phyloP scores from a whole-genome alignment of 306 rosid genomes.

The Dryas alaskensis region DNA sequence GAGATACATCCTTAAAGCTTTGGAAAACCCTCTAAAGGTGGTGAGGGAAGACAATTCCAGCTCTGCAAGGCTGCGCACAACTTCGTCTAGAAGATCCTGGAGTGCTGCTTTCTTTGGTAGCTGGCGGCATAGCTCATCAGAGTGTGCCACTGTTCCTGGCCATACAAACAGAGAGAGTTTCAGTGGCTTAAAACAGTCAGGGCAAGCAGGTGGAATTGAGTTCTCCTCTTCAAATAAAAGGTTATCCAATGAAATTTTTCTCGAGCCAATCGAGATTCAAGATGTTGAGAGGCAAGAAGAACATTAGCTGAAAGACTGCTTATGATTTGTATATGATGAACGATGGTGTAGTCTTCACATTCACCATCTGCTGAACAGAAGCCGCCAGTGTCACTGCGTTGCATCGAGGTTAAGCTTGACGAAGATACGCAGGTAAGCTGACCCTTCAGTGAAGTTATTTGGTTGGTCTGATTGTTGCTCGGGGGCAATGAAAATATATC shows the following conservation, averaged over 20 bases:
- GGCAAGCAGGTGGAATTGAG: slow-evolving; percentile 60
- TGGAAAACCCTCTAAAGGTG: slow-evolving; percentile 91
- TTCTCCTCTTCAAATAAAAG: slow-evolving; percentile 74
- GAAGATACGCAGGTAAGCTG: not conserved
- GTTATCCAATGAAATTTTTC: slow-evolving; percentile 79
- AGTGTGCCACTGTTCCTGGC: slow-evolving; percentile 42
- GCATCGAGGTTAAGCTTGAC: slow-evolving; percentile 1
- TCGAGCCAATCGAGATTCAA: slow-evolving; percentile 74
- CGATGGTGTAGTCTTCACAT: not conserved
- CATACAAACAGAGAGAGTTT: slow-evolving; percentile 41
- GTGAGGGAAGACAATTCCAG: slow-evolving; percentile 77
- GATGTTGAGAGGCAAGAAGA: slow-evolving; percentile 54
- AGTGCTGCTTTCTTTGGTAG: slow-evolving; percentile 76
- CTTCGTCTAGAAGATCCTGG: slow-evolving; percentile 89
- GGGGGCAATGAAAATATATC: not conserved
- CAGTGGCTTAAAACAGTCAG: slow-evolving; percentile 56
- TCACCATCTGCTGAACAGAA: not conserved
- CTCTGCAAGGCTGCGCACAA: slow-evolving; percentile 71
- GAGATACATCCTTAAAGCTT: slow-evolving; percentile 77
- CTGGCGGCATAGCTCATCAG: slow-evolving; percentile 90
- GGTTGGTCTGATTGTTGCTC: not conserved
- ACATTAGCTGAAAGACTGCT: slow-evolving; percentile 23
- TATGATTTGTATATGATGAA: slow-evolving; percentile 8
- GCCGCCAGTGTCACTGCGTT: not conserved
- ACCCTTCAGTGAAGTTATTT: not conserved